Conservation (phyloP, 345 rosid genomes). For the Eucalyptus marginata region DNA sequence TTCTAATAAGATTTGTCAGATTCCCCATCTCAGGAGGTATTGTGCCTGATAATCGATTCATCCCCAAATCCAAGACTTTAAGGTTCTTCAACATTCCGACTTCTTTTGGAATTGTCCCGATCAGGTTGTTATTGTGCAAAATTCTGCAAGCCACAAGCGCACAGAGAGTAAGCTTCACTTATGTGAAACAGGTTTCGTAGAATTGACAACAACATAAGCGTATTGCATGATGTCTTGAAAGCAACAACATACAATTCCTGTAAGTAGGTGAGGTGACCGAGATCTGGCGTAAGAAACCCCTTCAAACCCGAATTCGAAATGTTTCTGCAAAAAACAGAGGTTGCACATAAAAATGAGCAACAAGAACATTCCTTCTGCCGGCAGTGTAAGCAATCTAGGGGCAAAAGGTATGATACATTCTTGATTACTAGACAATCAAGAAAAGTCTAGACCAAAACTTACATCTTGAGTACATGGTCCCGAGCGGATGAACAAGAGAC, state of each 20-base stretch:
- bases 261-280: slow-evolving; percentile 58
- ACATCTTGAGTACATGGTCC: slow-evolving; percentile 82
- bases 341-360: neutral
- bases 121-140: slow-evolving; percentile 55
- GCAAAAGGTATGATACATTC: neutral
- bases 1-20: slow-evolving; percentile 30
- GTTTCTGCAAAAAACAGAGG: slow-evolving; percentile 42
- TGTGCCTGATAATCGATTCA: slow-evolving; percentile 66
- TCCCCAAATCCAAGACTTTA: slow-evolving; percentile 81
- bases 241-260: slow-evolving; percentile 58
- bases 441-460: slow-evolving; percentile 7
- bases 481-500: slow-evolving; percentile 41
- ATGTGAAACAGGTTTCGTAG: neutral
- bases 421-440: neutral
- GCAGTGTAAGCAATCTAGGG: neutral
- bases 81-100: slow-evolving; percentile 69
- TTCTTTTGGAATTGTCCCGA: slow-evolving; percentile 84
- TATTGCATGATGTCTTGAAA: neutral
- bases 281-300: slow-evolving; percentile 83
- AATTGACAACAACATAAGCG: neutral
- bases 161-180: neutral
- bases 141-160: slow-evolving; percentile 36
- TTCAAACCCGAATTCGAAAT: slow-evolving; percentile 52
- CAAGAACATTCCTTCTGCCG: neutral
- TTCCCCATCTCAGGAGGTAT: slow-evolving; percentile 81